Conservation (phyloP, 1,139 yeast genomes). For the Dujonia santamariae region DNA sequence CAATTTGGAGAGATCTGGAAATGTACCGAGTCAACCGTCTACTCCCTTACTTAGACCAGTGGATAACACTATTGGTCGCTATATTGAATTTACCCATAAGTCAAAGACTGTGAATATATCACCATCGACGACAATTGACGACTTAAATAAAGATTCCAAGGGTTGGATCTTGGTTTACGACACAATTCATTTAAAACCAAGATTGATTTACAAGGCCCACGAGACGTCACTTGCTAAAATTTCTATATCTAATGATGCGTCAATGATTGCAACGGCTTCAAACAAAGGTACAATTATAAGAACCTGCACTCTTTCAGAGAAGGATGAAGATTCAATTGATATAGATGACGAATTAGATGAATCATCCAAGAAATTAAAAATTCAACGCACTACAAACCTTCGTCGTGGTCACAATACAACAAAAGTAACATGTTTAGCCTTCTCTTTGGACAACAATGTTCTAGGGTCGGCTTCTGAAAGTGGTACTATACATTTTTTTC, state of each 20-base stretch:
- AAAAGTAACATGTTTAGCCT: constrained; percentile 50
- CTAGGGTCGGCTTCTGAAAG: constrained; percentile 69
- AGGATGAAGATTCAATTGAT: constrained; percentile 5
- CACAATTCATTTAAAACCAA: constrained; percentile 51
- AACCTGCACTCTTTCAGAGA: constrained; percentile 28
- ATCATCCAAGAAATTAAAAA: not conserved
- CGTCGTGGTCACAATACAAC: constrained; percentile 70
- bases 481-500: constrained; percentile 67
- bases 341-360: constrained; percentile 11
- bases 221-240: constrained; percentile 48
- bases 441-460: constrained; percentile 47
- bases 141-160: constrained; percentile 22
- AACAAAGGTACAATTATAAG: constrained; percentile 70
- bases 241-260: constrained; percentile 49
- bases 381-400: constrained; percentile 37
- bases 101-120: not conserved
- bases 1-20: constrained; percentile 13
- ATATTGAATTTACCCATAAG: constrained; percentile 22
- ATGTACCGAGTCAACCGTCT: not conserved
- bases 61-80: constrained; percentile 1
- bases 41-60: constrained; percentile 10
- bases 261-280: constrained; percentile 64
- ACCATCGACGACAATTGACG: constrained; percentile 10
- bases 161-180: constrained; percentile 59
- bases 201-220: constrained; percentile 60